A percentile compares a stretch with the other conserved stretches of the same genome.
phyloP scores from a whole-genome alignment of 208 protist genomes.

The Trypanosoma rangeli region DNA sequence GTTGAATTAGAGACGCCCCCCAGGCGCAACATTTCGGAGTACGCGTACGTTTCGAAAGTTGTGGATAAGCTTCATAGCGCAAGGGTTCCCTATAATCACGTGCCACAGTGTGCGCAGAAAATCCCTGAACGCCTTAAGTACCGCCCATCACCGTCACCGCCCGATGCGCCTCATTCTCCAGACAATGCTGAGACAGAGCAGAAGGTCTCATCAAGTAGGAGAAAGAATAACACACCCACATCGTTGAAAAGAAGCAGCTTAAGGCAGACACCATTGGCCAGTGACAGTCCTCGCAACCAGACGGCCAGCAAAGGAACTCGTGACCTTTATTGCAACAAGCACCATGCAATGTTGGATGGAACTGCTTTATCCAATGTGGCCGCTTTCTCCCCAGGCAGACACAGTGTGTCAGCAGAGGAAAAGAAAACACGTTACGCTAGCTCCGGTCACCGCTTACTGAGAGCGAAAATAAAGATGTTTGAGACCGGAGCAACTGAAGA shows the following conservation, averaged over 20 bases:
- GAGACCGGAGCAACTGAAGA: neutral
- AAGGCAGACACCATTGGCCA: too few species aligned
- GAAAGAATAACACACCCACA: neutral
- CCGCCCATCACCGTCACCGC: constrained; percentile 24
- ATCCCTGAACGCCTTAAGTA: constrained; percentile 67
- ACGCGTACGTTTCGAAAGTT: constrained; percentile 1
- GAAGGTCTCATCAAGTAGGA: neutral
- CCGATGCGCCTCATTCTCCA: neutral
- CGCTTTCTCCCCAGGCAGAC: neutral
- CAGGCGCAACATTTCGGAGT: constrained; percentile 14
- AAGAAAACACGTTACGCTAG: neutral
- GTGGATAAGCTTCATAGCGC: constrained; percentile 9
- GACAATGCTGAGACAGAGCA: neutral
- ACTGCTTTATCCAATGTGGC: neutral
- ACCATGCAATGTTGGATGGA: neutral
- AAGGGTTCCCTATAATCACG: constrained; percentile 14
- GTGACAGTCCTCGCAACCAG: neutral
- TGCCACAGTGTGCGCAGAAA: constrained; percentile 39
- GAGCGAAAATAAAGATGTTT: neutral
- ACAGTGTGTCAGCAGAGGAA: neutral
- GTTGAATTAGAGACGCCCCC: neutral
- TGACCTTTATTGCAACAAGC: neutral
- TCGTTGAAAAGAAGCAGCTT: neutral
- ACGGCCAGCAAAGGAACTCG: neutral
- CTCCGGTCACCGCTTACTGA: too few species aligned